Conservation (phyloP, 306 rosid species). For the Hippophae tibetana region DNA sequence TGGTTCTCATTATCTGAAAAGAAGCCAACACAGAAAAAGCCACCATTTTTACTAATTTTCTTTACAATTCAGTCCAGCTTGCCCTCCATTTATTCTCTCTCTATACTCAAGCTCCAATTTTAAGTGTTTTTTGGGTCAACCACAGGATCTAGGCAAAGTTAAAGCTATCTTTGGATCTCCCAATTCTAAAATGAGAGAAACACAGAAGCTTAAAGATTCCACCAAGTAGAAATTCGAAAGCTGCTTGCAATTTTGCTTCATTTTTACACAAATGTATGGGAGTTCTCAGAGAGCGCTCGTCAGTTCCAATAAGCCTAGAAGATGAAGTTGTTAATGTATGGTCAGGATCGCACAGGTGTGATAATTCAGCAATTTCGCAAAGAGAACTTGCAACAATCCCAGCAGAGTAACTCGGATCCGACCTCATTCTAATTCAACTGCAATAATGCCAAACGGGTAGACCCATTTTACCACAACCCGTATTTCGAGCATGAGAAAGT, state of each 20-base stretch:
- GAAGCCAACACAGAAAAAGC: conserved; percentile 44
- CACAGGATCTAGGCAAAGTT: conserved; percentile 10
- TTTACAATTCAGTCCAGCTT: conserved; percentile 31
- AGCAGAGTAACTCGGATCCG: conserved; percentile 25
- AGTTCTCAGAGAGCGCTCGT: conserved; percentile 11
- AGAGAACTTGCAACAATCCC: conserved; percentile 12
- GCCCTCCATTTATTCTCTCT: conserved; percentile 19
- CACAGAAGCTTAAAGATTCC: conserved; percentile 1
- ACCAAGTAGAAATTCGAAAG: background rate
- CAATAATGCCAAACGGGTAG: conserved; percentile 61
- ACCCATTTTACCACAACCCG: conserved; percentile 14
- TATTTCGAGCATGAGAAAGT: conserved; percentile 82
- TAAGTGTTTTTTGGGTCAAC: conserved; percentile 13
- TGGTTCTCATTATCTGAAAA: conserved; percentile 27
- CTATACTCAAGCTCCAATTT: conserved; percentile 24
- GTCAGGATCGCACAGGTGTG: conserved; percentile 20
- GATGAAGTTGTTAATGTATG: conserved; percentile 24
- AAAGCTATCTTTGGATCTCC: conserved; percentile 28
- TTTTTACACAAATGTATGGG: conserved; percentile 20
- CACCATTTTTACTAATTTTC: conserved; percentile 28
- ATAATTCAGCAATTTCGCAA: conserved; percentile 16
- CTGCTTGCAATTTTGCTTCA: conserved; percentile 22
- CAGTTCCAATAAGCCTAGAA: conserved; percentile 20
- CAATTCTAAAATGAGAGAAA: conserved; percentile 4
- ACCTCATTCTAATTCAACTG: conserved; percentile 23